phyloP scores from a whole-genome alignment of 306 rosid species.

The Rubus parviflorus region DNA sequence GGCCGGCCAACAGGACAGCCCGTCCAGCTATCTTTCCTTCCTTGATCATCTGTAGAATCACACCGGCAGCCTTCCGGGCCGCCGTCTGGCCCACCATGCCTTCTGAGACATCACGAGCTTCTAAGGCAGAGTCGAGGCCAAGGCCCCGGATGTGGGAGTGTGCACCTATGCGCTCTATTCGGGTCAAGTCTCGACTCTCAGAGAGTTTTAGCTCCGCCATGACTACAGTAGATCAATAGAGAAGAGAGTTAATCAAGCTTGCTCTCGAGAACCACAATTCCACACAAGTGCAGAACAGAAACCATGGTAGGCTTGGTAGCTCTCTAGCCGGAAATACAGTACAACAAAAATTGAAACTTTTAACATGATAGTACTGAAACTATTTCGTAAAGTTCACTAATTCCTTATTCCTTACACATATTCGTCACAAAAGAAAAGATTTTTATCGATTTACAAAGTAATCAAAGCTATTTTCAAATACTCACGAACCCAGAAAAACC shows the following conservation, averaged over 20 bases:
- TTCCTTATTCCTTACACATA: too few species aligned
- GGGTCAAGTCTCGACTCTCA: constrained; percentile 86
- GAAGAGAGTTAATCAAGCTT: too few species aligned
- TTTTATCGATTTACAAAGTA: not conserved
- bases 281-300: too few species aligned
- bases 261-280: too few species aligned
- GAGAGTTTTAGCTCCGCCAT: constrained; percentile 75
- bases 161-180: constrained; percentile 97
- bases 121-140: constrained; percentile 84
- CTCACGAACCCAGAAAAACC: too few species aligned
- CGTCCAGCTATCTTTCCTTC: constrained; percentile 95
- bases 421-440: too few species aligned
- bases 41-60: constrained; percentile 84
- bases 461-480: too few species aligned
- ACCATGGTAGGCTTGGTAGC: too few species aligned
- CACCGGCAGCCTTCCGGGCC: constrained; percentile 94
- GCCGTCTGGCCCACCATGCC: constrained; percentile 96
- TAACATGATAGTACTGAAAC: not conserved
- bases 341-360: not conserved
- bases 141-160: constrained; percentile 98
- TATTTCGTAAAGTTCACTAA: too few species aligned
- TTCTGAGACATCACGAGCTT: constrained; percentile 81
- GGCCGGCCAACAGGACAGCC: constrained; percentile 85
- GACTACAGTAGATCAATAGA: not conserved
- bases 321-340: too few species aligned